phyloP scores from a whole-genome alignment of 1,284 basidiomycete genomes.

The Cryptococcus hybrid region DNA sequence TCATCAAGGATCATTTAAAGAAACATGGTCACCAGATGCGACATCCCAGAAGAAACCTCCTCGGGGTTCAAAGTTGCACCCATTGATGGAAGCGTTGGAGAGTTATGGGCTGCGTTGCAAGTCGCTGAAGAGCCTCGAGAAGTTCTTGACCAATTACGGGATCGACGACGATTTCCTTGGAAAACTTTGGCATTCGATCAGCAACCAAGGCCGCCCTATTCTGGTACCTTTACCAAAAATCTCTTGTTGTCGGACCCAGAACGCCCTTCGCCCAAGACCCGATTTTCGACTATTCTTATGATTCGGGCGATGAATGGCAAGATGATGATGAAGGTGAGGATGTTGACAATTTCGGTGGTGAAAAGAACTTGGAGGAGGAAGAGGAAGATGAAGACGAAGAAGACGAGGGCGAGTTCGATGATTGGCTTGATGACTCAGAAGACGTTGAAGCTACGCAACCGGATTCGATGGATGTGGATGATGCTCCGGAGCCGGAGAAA shows the following conservation, averaged over 20 bases:
- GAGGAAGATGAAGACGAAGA: slow-evolving; percentile 40
- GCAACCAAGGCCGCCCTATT: slow-evolving; percentile 47
- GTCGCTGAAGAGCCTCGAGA: slow-evolving; percentile 44
- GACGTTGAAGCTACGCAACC: slow-evolving; percentile 22
- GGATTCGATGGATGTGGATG: slow-evolving; percentile 9
- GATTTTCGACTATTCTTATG: slow-evolving; percentile 48
- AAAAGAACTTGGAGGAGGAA: slow-evolving; percentile 23
- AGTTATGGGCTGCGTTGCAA: slow-evolving; percentile 37
- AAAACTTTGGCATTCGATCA: slow-evolving; percentile 48
- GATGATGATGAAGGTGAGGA: slow-evolving; percentile 48
- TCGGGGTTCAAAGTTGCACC: slow-evolving; percentile 39
- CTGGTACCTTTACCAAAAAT: slow-evolving; percentile 48
- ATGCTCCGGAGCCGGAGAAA: neutral
- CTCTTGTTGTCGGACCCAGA: slow-evolving; percentile 45
- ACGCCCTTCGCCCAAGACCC: slow-evolving; percentile 49
- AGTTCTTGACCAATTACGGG: slow-evolving; percentile 35
- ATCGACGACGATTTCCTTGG: slow-evolving; percentile 41
- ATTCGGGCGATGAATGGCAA: slow-evolving; percentile 50
- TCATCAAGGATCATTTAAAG: slow-evolving; percentile 27
- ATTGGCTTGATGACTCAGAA: slow-evolving; percentile 45
- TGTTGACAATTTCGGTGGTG: slow-evolving; percentile 37
- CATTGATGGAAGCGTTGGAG: slow-evolving; percentile 31
- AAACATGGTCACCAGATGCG: slow-evolving; percentile 11
- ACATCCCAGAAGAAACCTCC: slow-evolving; percentile 7
- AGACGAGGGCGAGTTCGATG: slow-evolving; percentile 43